phyloP scores from a whole-genome alignment of 495 filamentous ascomycete genomes.

The Thermothielavioides terrestris region DNA sequence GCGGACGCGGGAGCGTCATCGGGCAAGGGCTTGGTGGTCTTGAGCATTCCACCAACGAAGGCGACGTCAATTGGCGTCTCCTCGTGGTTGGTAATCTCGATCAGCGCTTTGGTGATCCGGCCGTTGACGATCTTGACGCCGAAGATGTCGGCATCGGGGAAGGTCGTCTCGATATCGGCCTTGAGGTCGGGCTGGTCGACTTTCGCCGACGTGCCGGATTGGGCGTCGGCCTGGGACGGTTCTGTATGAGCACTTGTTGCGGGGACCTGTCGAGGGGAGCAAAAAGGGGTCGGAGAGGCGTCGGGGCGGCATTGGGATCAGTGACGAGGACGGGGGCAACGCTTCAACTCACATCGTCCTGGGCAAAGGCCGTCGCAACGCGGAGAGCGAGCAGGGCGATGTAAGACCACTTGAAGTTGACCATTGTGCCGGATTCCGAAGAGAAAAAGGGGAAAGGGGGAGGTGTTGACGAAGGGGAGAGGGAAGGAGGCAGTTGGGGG shows the following conservation, averaged over 20 bases:
- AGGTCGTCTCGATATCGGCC: constrained; percentile 66
- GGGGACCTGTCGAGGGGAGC: not conserved
- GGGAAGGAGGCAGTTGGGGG: constrained; percentile 13
- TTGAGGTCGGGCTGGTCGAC: constrained; percentile 51
- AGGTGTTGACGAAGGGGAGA: constrained; percentile 13
- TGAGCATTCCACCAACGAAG: constrained; percentile 71
- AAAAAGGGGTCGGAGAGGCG: not conserved
- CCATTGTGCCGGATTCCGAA: constrained; percentile 47
- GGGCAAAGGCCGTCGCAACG: constrained; percentile 52
- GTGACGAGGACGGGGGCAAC: constrained; percentile 2
- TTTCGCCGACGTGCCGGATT: constrained; percentile 29
- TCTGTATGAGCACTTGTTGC: constrained; percentile 3
- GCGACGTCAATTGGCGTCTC: constrained; percentile 62
- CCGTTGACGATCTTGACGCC: constrained; percentile 95
- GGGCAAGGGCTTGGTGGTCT: constrained; percentile 40
- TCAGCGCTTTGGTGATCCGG: constrained; percentile 69
- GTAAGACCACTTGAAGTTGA: constrained; percentile 60
- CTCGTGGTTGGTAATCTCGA: constrained; percentile 81
- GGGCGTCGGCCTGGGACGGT: constrained; percentile 5
- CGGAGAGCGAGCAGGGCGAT: constrained; percentile 64
- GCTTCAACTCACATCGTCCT: constrained; percentile 48
- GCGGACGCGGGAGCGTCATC: constrained; percentile 44
- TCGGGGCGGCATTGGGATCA: too few species aligned
- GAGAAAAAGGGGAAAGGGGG: constrained; percentile 16
- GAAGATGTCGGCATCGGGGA: constrained; percentile 84